Base-by-base conservation (phyloP, 2,329 filamentous ascomycete genomes). In the Pleurostoma richardsiae region DNA sequence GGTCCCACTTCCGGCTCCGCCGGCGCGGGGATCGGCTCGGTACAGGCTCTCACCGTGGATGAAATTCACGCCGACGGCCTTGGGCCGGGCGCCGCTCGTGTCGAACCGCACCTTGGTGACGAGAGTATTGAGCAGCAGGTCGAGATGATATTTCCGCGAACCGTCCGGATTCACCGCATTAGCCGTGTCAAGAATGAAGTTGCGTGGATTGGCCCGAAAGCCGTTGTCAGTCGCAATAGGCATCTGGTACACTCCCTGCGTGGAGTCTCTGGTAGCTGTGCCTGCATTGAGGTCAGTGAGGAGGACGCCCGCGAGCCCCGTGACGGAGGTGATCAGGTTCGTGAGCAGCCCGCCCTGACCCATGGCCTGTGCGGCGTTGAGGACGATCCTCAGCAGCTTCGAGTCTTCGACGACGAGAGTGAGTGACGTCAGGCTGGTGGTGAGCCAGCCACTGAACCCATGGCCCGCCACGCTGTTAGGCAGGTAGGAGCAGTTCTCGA, bases 391-490 rank as follows among this genome's bases (percentile, higher is more conserved):
- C 27, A 81, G 57, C 4, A 84, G 67, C 57, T 80, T 71, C 1
- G 67, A 63, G 49, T 85, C 80, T 11, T 67, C 58, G 2, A 76
- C 59, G 3, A 78, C 71, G 29, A 83, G 67, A 10, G 62, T 68
- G 40, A 82, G 60, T 6, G 76, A 72, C 0, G 78, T 72, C 4
- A 71, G 62, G 0, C 71, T 69, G 1, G 75, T 80, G 29, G 63
- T 60, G 19, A 82, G 67, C 80, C 79, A 84, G 28, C 80, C 81
- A 30, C 72, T 56, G 51, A 71, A 77, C 10, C 81, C 81, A 54
- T 85, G 81, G 4, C 78, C 79, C 39, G 43, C 11, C 5, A 50
- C 26, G 4, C 30, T 47, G 50, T 67, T 46, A 56, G 66, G 47
- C 2, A 76, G 60, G 56, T 79, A 77, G 5, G 63, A 50, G 61